phyloP scores from a whole-genome alignment of 2,329 filamentous ascomycete genomes.

The Talaromyces sp. region DNA sequence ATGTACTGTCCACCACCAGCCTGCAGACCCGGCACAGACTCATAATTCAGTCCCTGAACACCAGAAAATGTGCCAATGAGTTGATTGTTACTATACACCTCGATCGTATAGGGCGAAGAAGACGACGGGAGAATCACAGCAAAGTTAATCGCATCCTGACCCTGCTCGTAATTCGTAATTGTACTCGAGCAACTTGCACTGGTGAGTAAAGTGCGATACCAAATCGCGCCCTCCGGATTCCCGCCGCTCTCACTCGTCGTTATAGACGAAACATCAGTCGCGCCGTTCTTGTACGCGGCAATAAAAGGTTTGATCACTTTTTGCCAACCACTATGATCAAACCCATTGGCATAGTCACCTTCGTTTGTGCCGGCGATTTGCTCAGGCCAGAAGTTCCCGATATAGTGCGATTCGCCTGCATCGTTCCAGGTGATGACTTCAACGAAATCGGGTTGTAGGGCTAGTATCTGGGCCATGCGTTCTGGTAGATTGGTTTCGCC shows the following conservation, averaged over 20 bases:
- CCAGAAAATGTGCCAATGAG: conserved; percentile 2
- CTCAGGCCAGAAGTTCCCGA: conserved; percentile 12
- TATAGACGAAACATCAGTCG: conserved; percentile 1
- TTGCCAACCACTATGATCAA: conserved; percentile 12
- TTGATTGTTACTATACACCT: conserved; percentile 9
- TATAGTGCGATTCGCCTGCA: conserved; percentile 13
- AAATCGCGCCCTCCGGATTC: background rate
- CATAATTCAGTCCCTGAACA: conserved; percentile 2
- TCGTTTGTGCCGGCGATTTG: conserved; percentile 7
- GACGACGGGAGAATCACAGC: conserved; percentile 2
- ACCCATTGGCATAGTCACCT: conserved; percentile 5
- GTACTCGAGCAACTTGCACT: conserved; percentile 10
- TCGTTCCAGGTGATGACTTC: conserved; percentile 14
- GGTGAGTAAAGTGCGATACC: conserved; percentile 4
- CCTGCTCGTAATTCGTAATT: conserved; percentile 10
- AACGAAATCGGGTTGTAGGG: conserved; percentile 9
- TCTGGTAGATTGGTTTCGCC: conserved; percentile 10
- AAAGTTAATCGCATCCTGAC: conserved; percentile 4
- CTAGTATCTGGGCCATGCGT: conserved; percentile 10
- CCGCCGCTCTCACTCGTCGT: background rate
- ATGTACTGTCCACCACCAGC: conserved; percentile 4
- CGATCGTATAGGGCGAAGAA: background rate
- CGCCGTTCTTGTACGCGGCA: conserved; percentile 2
- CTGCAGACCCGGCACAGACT: conserved; percentile 11
- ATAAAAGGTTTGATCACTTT: conserved; percentile 10